These are phyloP conservation scores for Maudiozyma humilis DNA, from an alignment of 1,139 yeast species.

Conservation along the genomic window DNA sequence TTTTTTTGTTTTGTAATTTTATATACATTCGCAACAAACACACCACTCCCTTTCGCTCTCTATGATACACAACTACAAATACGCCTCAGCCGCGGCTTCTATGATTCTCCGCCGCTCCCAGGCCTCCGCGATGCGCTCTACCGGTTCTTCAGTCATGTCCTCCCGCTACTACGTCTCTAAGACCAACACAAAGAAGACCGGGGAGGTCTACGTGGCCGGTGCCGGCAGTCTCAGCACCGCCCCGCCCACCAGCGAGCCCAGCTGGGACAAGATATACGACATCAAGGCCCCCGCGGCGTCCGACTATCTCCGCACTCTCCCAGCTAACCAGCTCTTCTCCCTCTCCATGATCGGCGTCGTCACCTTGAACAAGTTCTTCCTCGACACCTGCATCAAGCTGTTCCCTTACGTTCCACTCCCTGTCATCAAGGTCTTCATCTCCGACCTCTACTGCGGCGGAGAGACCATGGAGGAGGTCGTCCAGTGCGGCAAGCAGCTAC, in stretches of 20 bases:
- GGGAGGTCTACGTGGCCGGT: background rate
- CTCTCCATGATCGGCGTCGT: conserved; percentile 60
- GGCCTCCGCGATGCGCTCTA: background rate
- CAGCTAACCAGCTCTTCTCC: conserved; percentile 41
- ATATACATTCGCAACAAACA: too few species aligned
- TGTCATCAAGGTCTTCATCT: conserved; percentile 62
- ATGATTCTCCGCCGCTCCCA: background rate
- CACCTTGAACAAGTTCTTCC: conserved; percentile 53
- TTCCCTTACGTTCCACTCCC: conserved; percentile 72
- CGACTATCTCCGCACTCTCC: conserved; percentile 31
- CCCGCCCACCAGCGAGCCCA: background rate
- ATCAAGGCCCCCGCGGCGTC: conserved; percentile 20
- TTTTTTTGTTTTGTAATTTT: too few species aligned
- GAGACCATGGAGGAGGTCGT: conserved; percentile 64
- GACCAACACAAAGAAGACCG: conserved; percentile 9
- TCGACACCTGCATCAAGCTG: conserved; percentile 52
- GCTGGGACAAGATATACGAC: conserved; percentile 3
- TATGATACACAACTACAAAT: background rate
- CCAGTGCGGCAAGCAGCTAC: conserved; percentile 58
- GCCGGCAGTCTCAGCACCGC: background rate
- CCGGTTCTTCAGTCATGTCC: background rate
- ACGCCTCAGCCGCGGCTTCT: background rate
- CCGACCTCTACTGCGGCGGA: conserved; percentile 87
- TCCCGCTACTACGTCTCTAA: conserved; percentile 6
- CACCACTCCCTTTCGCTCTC: too few species aligned